A percentile compares a stretch with the other conserved stretches of the same genome.
Conservation (phyloP, 2,329 filamentous ascomycete genomes). For the Microsporum canis region DNA sequence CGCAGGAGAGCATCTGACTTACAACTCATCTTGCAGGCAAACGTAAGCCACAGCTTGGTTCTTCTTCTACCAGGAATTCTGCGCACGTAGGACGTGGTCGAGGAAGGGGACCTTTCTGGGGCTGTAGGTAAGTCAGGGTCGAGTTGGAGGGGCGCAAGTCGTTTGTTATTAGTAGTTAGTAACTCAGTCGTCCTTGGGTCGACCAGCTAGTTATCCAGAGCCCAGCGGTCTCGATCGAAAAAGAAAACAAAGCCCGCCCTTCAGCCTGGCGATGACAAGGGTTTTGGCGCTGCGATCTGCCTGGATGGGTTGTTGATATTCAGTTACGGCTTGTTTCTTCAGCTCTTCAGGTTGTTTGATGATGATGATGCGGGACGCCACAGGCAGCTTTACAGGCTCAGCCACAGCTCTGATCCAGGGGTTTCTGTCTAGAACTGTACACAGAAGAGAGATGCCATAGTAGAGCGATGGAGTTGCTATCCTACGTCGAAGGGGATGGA, state of each 20-base stretch:
- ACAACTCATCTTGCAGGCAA: conserved; percentile 4
- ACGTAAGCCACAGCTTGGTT: neutral
- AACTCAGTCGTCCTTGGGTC: neutral
- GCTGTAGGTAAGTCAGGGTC: neutral
- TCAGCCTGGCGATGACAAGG: neutral
- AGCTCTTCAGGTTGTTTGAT: neutral
- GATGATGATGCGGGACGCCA: neutral
- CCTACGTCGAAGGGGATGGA: too few relatives aligned
- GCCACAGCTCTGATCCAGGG: neutral
- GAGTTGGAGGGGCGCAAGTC: neutral
- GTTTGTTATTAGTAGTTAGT: neutral
- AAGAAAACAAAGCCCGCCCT: neutral
- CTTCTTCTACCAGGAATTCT: neutral
- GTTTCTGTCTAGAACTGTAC: too few relatives aligned
- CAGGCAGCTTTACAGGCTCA: neutral
- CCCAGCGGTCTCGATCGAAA: neutral
- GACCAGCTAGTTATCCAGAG: neutral
- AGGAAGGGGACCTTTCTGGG: neutral
- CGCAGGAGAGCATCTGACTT: neutral
- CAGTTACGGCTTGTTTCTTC: too few relatives aligned
- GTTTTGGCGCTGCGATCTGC: neutral
- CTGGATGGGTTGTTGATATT: neutral
- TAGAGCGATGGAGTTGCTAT: too few relatives aligned
- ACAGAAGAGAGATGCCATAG: too few relatives aligned
- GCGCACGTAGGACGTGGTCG: neutral